Evolutionary conservation across 331 rosid species (phyloP), one percentile per base, ranked within the genome.

Genomic region (Telfairia occidentalis): DNA sequence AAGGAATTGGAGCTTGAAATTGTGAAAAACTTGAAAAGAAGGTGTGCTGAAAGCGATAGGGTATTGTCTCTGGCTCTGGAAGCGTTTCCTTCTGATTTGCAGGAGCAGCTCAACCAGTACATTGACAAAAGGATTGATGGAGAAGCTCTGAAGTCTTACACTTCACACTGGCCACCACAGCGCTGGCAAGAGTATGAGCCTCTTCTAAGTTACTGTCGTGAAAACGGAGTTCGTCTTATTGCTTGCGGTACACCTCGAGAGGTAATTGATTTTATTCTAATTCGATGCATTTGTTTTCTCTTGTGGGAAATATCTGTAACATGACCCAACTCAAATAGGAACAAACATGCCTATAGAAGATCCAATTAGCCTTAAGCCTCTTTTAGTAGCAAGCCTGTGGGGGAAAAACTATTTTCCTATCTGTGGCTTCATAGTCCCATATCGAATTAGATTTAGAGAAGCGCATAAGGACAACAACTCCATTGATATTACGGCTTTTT

Each of bases 161-260:
- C 84, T 49, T 53, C 78, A n/a, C 89, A 91, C 76, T 94, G 98
- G 98, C 87, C 98, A 1, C 86, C 89, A 28, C 79, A 86, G 78
- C 83, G 92, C 32, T 94, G 98, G 97, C 89, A 89, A 84, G 98
- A 94, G 72, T 94, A 91, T 76, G 97, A 91, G 81, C 98, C 98
- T 76, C 90, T 89, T 80, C 86, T 94, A 16, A 88, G 81, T 74
- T 94, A 82, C 82, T 91, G 96, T 77, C 86, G 86, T 32, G 97
- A 91, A 54, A 88, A 85, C 29, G 96, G 89, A 79, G 84, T 91
- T 78, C 84, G 21, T 59, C 85, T 94, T 48, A 86, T 94, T 54
- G 97, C 97, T 69, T 89, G 96, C 77, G 97, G 97, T 73, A 86
- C 87, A 61, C 98, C 96, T 2, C 92, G 81, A 64, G 48, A 65